A percentile compares a stretch with the other conserved stretches of the same genome.
Conservation (phyloP, 495 filamentous ascomycete species). For the Tuber microsphaerosporum region DNA sequence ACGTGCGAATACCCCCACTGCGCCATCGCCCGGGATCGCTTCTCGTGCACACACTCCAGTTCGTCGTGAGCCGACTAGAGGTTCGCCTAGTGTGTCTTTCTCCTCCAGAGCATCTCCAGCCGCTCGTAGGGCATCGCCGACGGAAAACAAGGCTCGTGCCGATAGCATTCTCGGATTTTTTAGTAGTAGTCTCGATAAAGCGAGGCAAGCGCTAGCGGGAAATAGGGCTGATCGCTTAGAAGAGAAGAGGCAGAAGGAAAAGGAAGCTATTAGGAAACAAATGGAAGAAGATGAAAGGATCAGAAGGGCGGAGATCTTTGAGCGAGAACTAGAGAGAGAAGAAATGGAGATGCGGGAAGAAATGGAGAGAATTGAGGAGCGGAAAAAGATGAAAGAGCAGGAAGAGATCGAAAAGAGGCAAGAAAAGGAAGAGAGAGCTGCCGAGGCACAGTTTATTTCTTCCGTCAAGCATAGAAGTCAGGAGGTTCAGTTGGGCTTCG, state of each 20-base stretch:
- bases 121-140: conserved; percentile 2
- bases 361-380: conserved; percentile 20
- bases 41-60: conserved; percentile 8
- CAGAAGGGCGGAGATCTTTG: conserved; percentile 29
- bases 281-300: conserved; percentile 35
- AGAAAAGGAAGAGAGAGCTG: not conserved
- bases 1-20: conserved; percentile 5
- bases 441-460: not conserved
- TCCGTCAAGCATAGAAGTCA: conserved; percentile 1
- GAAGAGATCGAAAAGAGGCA: conserved; percentile 7
- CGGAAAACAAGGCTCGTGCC: conserved; percentile 12
- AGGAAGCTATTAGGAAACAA: conserved; percentile 26
- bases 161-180: conserved; percentile 26
- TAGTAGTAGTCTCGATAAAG: conserved; percentile 17
- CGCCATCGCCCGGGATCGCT: not conserved
- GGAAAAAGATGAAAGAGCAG: conserved; percentile 20
- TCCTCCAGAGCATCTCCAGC: conserved; percentile 9
- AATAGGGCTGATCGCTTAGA: conserved; percentile 28
- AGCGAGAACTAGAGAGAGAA: conserved; percentile 37
- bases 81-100: conserved; percentile 22
- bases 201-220: conserved; percentile 26
- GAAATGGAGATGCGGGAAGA: conserved; percentile 21
- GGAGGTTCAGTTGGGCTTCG: conserved; percentile 33
- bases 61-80: not conserved
- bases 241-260: conserved; percentile 24